Percentiles rank a stretch among this genome's conserved stretches.
Evolutionary conservation across 106 monocot genomes (phyloP).

Genomic region (Chionographis japonica): DNA sequence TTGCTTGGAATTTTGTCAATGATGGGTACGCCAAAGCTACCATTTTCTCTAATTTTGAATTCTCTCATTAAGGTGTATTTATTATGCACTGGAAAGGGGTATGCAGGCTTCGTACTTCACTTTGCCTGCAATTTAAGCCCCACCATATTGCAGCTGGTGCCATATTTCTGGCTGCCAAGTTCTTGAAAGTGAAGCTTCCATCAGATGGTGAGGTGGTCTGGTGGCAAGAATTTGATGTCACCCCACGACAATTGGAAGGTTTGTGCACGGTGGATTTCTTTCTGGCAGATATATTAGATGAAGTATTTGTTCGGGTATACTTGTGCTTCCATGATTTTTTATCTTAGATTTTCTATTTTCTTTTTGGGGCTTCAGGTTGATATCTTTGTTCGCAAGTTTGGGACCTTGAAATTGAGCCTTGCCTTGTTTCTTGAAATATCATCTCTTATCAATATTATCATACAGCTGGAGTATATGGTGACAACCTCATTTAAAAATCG

Average conservation of each 20-base stretch:
- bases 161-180: slow-evolving; percentile 75
- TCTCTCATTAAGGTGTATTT: not conserved
- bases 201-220: slow-evolving; percentile 64
- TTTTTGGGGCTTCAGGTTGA: no score
- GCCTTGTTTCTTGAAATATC: no score
- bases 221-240: slow-evolving; percentile 82
- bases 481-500: no score
- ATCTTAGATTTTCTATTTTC: no score
- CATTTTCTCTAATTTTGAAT: not conserved
- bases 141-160: slow-evolving; percentile 83
- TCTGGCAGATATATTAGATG: no score
- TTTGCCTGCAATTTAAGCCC: slow-evolving; percentile 71
- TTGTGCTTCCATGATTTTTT: no score
- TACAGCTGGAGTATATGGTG: no score
- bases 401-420: no score
- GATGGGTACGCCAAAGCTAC: slow-evolving; percentile 53
- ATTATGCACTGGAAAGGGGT: slow-evolving; percentile 15
- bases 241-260: slow-evolving; percentile 73
- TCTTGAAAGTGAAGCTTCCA: slow-evolving; percentile 68
- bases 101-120: slow-evolving; percentile 65
- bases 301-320: no score
- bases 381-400: no score
- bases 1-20: slow-evolving; percentile 86
- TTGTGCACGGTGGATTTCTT: not conserved
- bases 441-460: no score